Percentiles rank a stretch among this genome's conserved stretches.
phyloP scores from a whole-genome alignment of 2,329 filamentous ascomycete species.

The Microsporum canis region DNA sequence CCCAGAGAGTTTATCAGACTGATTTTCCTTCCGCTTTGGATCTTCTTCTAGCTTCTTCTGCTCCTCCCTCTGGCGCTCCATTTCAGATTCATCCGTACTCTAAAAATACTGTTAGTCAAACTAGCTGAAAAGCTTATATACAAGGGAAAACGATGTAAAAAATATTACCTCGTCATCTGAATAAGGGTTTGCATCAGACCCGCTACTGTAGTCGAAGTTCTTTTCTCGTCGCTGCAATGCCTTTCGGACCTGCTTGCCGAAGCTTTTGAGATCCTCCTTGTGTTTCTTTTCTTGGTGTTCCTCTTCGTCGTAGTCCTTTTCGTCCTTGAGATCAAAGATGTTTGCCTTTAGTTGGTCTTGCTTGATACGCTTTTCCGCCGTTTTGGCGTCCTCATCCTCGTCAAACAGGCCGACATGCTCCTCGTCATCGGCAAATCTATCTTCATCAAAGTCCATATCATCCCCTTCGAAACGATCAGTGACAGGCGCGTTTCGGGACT shows the following conservation, averaged over 20 bases:
- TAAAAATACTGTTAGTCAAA: slow-evolving; percentile 22
- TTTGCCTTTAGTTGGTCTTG: slow-evolving; percentile 79
- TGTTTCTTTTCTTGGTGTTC: slow-evolving; percentile 53
- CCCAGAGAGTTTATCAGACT: slow-evolving; percentile 37
- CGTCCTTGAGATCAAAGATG: slow-evolving; percentile 65
- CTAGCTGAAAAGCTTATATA: not conserved
- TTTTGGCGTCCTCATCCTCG: slow-evolving; percentile 68
- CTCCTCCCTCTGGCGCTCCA: slow-evolving; percentile 50
- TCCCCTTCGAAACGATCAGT: slow-evolving; percentile 47
- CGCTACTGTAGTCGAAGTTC: slow-evolving; percentile 73
- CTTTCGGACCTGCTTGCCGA: slow-evolving; percentile 69
- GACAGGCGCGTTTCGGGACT: slow-evolving; percentile 34
- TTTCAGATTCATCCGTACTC: slow-evolving; percentile 53
- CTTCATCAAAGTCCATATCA: slow-evolving; percentile 58
- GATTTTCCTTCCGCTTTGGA: slow-evolving; percentile 43
- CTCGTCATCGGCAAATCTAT: slow-evolving; percentile 77
- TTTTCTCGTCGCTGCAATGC: slow-evolving; percentile 74
- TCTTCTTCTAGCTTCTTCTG: slow-evolving; percentile 50
- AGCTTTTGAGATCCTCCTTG: slow-evolving; percentile 55
- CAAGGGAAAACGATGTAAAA: slow-evolving; percentile 12
- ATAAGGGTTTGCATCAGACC: slow-evolving; percentile 49
- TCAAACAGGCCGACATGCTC: slow-evolving; percentile 69
- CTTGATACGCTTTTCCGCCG: slow-evolving; percentile 60
- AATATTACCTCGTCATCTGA: slow-evolving; percentile 36
- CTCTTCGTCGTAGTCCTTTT: slow-evolving; percentile 58